Conservation (phyloP, 2,329 filamentous ascomycete species). For the Calonectria pseudoreteaudii region DNA sequence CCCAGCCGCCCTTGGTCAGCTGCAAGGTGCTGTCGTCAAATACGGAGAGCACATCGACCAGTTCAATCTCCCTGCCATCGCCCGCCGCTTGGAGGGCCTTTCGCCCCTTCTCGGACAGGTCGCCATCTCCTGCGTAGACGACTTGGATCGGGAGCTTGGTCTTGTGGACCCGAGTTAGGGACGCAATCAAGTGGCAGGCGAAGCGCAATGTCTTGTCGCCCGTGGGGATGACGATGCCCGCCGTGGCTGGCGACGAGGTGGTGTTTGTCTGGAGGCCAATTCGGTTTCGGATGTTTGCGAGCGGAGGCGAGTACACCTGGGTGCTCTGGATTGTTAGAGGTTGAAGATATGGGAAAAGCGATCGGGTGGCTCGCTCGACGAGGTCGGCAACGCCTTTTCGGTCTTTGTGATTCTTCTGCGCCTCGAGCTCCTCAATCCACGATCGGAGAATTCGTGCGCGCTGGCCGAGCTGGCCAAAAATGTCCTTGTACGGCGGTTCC, state of each 20-base stretch:
- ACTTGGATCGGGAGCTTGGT: constrained; percentile 50
- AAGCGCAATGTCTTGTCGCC: constrained; percentile 48
- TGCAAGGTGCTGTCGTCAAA: constrained; percentile 48
- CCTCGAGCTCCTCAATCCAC: constrained; percentile 33
- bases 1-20: constrained; percentile 50
- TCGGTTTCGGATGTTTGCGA: constrained; percentile 25
- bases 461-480: constrained; percentile 49
- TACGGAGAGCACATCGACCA: constrained; percentile 49
- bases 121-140: constrained; percentile 51
- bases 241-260: constrained; percentile 24
- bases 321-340: background rate
- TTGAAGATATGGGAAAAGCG: constrained; percentile 44
- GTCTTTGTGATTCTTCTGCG: background rate
- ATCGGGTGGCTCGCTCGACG: background rate
- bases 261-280: constrained; percentile 23
- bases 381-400: constrained; percentile 24
- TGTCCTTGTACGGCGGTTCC: constrained; percentile 41
- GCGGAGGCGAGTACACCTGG: constrained; percentile 26
- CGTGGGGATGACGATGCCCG: constrained; percentile 52
- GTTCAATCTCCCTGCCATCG: constrained; percentile 36
- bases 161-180: constrained; percentile 45
- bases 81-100: constrained; percentile 37
- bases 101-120: constrained; percentile 42
- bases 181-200: constrained; percentile 49
- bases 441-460: constrained; percentile 34